phyloP scores from a whole-genome alignment of 805 yeast species.

The Metschnikowia vanudenii region DNA sequence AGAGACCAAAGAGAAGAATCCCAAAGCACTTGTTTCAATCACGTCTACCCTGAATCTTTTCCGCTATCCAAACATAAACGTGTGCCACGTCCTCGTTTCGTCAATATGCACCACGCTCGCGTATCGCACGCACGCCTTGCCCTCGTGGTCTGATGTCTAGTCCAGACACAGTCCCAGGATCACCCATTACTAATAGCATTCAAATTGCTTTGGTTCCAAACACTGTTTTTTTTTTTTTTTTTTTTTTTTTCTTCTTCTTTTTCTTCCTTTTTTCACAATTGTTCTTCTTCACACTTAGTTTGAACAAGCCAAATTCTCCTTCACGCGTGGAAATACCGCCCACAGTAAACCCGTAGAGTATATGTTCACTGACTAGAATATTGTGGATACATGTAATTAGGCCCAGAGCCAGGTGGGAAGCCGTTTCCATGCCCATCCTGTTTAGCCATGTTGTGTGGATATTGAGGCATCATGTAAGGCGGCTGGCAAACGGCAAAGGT shows the following conservation, averaged over 20 bases:
- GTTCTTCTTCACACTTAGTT: no score
- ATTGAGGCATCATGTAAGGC: conserved; percentile 9
- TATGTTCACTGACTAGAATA: conserved; percentile 6
- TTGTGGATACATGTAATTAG: conserved; percentile 5
- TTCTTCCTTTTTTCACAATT: no score
- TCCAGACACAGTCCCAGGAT: background rate
- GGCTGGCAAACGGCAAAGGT: conserved; percentile 2
- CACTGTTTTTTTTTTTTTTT: no score
- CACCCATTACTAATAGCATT: background rate
- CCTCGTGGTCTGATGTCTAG: background rate
- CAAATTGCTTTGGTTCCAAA: no score
- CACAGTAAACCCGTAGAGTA: no score
- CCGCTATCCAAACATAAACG: no score
- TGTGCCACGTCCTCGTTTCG: background rate
- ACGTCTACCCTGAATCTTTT: no score
- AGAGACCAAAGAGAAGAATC: no score
- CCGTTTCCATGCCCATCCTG: background rate
- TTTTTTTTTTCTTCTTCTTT: no score
- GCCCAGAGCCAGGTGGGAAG: background rate
- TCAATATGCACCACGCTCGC: conserved; percentile 3
- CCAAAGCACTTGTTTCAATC: no score
- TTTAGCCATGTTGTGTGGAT: conserved; percentile 1
- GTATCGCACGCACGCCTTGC: background rate
- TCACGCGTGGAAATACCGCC: no score
- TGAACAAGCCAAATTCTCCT: no score